These are phyloP conservation scores for Trametes versicolor DNA, from an alignment of 1,284 basidiomycete genomes.

Conservation along the genomic window DNA sequence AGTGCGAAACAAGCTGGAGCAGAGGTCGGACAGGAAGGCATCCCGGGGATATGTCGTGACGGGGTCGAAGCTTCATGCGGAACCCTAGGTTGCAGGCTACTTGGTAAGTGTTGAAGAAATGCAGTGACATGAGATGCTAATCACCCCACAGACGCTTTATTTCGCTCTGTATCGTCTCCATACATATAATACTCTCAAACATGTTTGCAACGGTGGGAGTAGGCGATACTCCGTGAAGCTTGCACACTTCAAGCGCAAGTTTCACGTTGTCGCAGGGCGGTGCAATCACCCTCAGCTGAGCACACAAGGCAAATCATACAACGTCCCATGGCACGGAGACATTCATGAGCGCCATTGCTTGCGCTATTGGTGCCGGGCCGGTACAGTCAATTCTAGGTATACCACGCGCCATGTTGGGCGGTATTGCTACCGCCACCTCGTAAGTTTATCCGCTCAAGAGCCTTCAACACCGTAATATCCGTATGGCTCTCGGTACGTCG, in stretches of 20 bases:
- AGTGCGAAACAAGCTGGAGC: conserved; percentile 73
- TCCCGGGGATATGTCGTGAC: conserved; percentile 71
- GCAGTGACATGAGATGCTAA: neutral
- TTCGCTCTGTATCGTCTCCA: conserved; percentile 11
- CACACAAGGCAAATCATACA: too few relatives aligned
- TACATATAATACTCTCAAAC: conserved; percentile 9
- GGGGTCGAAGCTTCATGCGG: conserved; percentile 39
- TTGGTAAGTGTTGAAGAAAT: neutral
- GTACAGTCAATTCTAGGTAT: too few relatives aligned
- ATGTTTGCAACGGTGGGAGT: neutral
- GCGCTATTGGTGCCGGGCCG: too few relatives aligned
- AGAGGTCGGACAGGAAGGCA: conserved; percentile 70
- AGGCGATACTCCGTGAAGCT: neutral
- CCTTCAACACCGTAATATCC: neutral
- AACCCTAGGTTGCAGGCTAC: conserved; percentile 15
- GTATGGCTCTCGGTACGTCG: neutral
- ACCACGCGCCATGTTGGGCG: too few relatives aligned
- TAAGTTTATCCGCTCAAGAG: neutral
- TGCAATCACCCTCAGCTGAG: too few relatives aligned
- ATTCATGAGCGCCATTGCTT: too few relatives aligned
- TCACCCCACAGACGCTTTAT: conserved; percentile 1
- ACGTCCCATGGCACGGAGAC: too few relatives aligned
- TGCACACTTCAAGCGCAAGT: too few relatives aligned
- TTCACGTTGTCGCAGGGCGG: too few relatives aligned
- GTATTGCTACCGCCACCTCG: neutral